Evolutionary conservation across 75 land plant genomes (phyloP).

Genomic region (Gnetum montanum): DNA sequence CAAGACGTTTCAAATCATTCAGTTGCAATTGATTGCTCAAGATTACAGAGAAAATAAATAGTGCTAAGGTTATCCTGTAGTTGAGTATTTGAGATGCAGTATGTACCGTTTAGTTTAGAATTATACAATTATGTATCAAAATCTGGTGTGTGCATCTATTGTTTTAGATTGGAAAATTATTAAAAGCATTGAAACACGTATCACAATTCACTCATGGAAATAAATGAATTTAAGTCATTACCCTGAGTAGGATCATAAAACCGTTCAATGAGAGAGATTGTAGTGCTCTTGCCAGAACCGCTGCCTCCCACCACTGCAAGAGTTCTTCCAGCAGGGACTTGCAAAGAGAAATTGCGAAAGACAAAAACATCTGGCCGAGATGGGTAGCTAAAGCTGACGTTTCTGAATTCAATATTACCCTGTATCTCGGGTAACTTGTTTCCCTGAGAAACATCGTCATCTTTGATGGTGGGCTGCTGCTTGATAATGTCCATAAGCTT

Average conservation of each 20-base stretch:
- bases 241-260: constrained; percentile 94
- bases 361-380: constrained; percentile 79
- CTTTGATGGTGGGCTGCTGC: constrained; percentile 59
- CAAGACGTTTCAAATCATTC: no score
- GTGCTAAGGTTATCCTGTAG: no score
- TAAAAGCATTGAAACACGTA: no score
- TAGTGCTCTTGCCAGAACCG: constrained; percentile 98
- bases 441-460: constrained; percentile 44
- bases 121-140: no score
- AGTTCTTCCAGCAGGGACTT: constrained; percentile 82
- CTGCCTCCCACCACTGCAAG: constrained; percentile 93
- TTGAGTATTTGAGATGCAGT: no score
- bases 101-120: no score
- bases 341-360: constrained; percentile 62
- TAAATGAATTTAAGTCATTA: no score
- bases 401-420: constrained; percentile 77
- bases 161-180: no score
- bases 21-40: no score
- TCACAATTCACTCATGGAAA: no score
- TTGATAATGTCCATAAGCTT: constrained; percentile 80
- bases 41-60: no score
- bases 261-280: constrained; percentile 83
- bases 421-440: constrained; percentile 47
- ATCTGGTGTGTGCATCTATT: no score
- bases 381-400: constrained; percentile 87